phyloP scores from a whole-genome alignment of 2,329 filamentous ascomycete species.

The Cercospora nicotianae region DNA sequence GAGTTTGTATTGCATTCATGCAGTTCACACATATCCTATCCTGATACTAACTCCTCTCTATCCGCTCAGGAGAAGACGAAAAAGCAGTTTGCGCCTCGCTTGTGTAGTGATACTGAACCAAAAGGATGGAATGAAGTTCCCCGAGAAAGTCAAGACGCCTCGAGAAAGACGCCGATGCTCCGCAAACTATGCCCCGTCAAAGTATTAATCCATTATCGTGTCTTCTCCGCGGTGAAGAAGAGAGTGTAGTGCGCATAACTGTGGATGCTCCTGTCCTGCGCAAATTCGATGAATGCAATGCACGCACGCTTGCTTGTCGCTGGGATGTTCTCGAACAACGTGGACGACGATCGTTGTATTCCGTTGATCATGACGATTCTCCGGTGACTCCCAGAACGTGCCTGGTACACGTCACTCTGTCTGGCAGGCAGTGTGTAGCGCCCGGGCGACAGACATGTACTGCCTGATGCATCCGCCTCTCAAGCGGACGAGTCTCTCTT shows the following conservation, averaged over 20 bases:
- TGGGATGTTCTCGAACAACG: background rate
- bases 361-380: background rate
- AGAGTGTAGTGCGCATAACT: background rate
- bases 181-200: background rate
- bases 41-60: background rate
- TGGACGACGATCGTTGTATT: background rate
- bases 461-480: background rate
- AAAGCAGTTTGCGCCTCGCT: background rate
- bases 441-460: background rate
- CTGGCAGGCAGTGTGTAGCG: background rate
- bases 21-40: background rate
- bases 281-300: background rate
- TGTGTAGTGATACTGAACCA: background rate
- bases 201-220: background rate
- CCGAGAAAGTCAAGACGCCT: background rate
- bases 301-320: background rate
- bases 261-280: background rate
- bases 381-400: background rate
- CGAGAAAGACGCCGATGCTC: background rate
- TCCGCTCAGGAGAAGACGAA: background rate
- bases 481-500: background rate
- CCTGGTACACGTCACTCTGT: background rate
- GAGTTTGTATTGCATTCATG: background rate
- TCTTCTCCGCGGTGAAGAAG: background rate
- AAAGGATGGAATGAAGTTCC: background rate